phyloP scores from a whole-genome alignment of 805 yeast genomes.

The Saturnispora dispora region DNA sequence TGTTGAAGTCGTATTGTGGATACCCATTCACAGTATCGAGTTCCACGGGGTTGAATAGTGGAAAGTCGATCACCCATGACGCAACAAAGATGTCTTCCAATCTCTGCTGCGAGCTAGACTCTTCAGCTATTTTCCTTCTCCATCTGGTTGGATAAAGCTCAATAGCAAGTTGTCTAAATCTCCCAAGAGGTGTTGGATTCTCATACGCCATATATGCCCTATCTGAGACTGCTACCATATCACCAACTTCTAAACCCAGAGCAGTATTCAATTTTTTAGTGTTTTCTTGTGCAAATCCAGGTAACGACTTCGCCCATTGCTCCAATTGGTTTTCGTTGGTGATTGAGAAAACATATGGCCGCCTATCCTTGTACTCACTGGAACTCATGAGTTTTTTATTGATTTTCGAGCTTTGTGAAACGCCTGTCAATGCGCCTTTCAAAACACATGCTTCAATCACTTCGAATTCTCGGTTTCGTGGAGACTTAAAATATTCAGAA shows the following conservation, averaged over 20 bases:
- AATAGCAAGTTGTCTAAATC: conserved; percentile 67
- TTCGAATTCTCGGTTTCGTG: conserved; percentile 39
- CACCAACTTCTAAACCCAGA: conserved; percentile 51
- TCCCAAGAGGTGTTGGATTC: conserved; percentile 92
- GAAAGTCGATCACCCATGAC: conserved; percentile 88
- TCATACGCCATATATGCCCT: conserved; percentile 66
- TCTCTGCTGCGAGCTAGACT: conserved; percentile 14
- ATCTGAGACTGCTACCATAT: conserved; percentile 70
- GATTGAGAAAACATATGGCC: conserved; percentile 50
- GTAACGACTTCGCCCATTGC: conserved; percentile 34
- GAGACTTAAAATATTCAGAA: conserved; percentile 30
- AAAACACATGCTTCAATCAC: conserved; percentile 69
- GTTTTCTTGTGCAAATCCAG: conserved; percentile 6
- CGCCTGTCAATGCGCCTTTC: conserved; percentile 34
- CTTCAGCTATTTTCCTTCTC: conserved; percentile 31
- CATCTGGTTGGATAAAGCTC: conserved; percentile 41
- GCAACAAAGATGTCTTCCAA: conserved; percentile 42
- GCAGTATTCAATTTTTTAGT: conserved; percentile 20
- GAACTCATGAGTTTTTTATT: conserved; percentile 26
- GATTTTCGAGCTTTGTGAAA: conserved; percentile 11
- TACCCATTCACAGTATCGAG: conserved; percentile 26
- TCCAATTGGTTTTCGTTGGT: conserved; percentile 30
- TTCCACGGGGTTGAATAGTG: conserved; percentile 76
- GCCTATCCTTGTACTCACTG: conserved; percentile 43
- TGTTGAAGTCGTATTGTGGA: conserved; percentile 48